These are phyloP conservation scores for Ceratocystis variospora DNA, from an alignment of 2,329 filamentous ascomycete genomes.

Conservation along the genomic window DNA sequence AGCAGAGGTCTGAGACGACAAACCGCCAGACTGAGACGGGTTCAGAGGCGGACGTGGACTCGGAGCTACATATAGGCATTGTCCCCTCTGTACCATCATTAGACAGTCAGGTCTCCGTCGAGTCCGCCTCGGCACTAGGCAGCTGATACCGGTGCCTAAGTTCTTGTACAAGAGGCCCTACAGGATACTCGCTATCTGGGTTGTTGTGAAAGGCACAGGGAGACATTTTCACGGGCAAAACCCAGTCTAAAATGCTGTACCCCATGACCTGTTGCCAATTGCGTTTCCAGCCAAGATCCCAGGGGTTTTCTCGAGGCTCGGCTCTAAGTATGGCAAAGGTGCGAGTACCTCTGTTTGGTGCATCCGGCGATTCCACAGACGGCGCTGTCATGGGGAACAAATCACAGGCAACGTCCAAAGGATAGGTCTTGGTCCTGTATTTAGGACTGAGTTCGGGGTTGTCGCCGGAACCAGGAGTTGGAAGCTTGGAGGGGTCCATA, in stretches of 20 bases:
- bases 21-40: too few species aligned
- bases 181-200: conserved; percentile 51
- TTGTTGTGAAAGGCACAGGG: conserved; percentile 59
- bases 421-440: conserved; percentile 45
- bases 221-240: conserved; percentile 60
- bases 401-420: conserved; percentile 28
- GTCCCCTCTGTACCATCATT: not conserved
- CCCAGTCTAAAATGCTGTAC: conserved; percentile 55
- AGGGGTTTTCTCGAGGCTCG: conserved; percentile 66
- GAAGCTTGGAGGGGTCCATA: conserved; percentile 33
- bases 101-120: not conserved
- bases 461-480: conserved; percentile 27
- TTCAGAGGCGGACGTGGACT: not conserved
- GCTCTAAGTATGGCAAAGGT: conserved; percentile 71
- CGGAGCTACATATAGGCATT: not conserved
- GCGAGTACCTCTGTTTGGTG: conserved; percentile 31
- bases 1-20: too few species aligned
- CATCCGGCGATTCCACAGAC: conserved; percentile 43
- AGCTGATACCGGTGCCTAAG: conserved; percentile 36
- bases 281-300: conserved; percentile 54
- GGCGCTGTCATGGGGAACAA: conserved; percentile 20
- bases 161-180: conserved; percentile 47
- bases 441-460: not conserved
- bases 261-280: conserved; percentile 81
- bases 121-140: conserved; percentile 3